A percentile compares a stretch with the other conserved stretches of the same genome.
Evolutionary conservation across 2,329 filamentous ascomycete species (phyloP).

Genomic region (Aureobasidium sp.): DNA sequence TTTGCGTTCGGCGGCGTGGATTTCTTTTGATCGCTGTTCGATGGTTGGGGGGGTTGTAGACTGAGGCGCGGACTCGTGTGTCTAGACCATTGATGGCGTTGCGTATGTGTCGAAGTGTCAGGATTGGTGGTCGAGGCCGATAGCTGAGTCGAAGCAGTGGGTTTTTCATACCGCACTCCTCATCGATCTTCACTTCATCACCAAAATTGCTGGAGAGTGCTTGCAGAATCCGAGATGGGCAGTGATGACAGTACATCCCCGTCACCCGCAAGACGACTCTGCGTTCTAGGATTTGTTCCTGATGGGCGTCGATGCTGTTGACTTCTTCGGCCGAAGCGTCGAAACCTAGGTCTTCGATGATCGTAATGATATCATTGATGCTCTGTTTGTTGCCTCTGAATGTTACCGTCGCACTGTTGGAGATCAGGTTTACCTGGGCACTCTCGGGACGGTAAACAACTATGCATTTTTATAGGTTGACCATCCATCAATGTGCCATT

Average conservation of each 20-base stretch:
- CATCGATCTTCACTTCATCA: slow-evolving; percentile 43
- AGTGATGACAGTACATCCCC: slow-evolving; percentile 40
- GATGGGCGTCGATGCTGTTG: slow-evolving; percentile 9
- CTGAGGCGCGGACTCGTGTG: slow-evolving; percentile 53
- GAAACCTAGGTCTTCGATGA: slow-evolving; percentile 40
- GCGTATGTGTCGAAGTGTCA: slow-evolving; percentile 71
- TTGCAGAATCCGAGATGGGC: slow-evolving; percentile 42
- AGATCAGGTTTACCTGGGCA: slow-evolving; percentile 43
- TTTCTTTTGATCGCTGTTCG: slow-evolving; percentile 67
- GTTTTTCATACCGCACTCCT: slow-evolving; percentile 47
- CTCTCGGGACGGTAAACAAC: slow-evolving; percentile 24
- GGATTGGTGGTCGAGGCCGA: slow-evolving; percentile 52
- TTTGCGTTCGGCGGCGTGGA: slow-evolving; percentile 61
- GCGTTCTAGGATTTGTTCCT: slow-evolving; percentile 19
- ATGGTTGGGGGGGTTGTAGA: slow-evolving; percentile 75
- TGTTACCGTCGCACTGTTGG: slow-evolving; percentile 40
- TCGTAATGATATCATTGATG: slow-evolving; percentile 36
- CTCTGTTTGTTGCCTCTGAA: slow-evolving; percentile 38
- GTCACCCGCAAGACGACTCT: slow-evolving; percentile 29
- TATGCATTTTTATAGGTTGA: background rate
- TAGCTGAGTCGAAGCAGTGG: slow-evolving; percentile 67
- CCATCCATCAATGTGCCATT: background rate
- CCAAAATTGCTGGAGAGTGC: slow-evolving; percentile 46
- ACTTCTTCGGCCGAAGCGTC: slow-evolving; percentile 29
- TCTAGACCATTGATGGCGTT: slow-evolving; percentile 58